phyloP scores from a whole-genome alignment of 1,139 yeast species.

The Debaryomyces singareniensis region DNA sequence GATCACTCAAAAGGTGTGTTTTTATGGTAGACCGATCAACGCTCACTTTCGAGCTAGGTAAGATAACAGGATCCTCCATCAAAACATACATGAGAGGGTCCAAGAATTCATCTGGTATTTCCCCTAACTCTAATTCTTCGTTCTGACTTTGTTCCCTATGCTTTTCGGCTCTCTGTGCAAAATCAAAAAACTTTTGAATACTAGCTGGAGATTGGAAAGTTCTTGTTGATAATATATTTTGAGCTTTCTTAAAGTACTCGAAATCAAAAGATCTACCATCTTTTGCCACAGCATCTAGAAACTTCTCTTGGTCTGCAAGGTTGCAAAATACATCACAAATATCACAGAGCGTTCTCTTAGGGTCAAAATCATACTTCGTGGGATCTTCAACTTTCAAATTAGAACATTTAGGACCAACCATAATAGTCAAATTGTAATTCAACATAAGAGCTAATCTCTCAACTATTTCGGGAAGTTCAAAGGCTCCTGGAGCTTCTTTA shows the following conservation, averaged over 20 bases:
- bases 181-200: conserved; percentile 43
- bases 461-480: conserved; percentile 83
- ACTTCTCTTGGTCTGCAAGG: conserved; percentile 56
- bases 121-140: conserved; percentile 85
- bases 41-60: conserved; percentile 78
- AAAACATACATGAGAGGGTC: conserved; percentile 95
- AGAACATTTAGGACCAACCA: conserved; percentile 93
- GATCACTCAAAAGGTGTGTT: conserved; percentile 87
- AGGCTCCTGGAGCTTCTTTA: conserved; percentile 78
- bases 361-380: conserved; percentile 76
- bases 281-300: conserved; percentile 74
- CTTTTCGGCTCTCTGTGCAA: conserved; percentile 59
- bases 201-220: conserved; percentile 48
- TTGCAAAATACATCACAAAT: conserved; percentile 73
- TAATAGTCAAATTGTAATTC: conserved; percentile 79
- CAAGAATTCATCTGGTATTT: conserved; percentile 90
- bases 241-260: conserved; percentile 64
- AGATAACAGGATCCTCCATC: conserved; percentile 92
- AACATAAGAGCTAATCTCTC: conserved; percentile 94
- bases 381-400: conserved; percentile 83
- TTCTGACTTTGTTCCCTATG: conserved; percentile 62
- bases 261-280: conserved; percentile 84
- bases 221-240: conserved; percentile 53
- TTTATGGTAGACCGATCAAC: conserved; percentile 90
- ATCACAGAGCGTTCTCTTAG: conserved; percentile 62